Evolutionary conservation across 768 basidiomycete genomes (phyloP).

Genomic region (Auriscalpium orientale): DNA sequence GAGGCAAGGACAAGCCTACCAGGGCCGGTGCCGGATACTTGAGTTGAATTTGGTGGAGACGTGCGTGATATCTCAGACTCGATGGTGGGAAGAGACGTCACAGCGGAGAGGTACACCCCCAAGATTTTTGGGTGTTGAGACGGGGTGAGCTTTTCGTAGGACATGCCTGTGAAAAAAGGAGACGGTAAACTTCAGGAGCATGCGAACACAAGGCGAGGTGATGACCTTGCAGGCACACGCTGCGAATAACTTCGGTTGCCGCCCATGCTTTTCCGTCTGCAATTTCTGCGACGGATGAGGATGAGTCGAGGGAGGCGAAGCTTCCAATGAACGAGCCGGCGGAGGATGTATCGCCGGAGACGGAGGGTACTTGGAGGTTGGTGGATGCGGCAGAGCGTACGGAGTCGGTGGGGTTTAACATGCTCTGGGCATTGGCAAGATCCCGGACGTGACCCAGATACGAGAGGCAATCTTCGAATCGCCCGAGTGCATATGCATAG

Average conservation of each 20-base stretch:
- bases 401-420: slow-evolving; percentile 39
- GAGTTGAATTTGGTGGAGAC: slow-evolving; percentile 22
- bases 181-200: neutral
- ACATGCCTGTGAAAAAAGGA: slow-evolving; percentile 52
- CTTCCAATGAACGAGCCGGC: slow-evolving; percentile 40
- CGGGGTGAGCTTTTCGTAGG: slow-evolving; percentile 52
- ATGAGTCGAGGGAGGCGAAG: slow-evolving; percentile 34
- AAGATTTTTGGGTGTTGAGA: slow-evolving; percentile 44
- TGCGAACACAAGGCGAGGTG: neutral
- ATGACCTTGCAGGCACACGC: slow-evolving; percentile 72
- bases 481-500: slow-evolving; percentile 70
- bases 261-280: slow-evolving; percentile 69
- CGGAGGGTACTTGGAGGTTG: slow-evolving; percentile 29
- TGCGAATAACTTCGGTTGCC: slow-evolving; percentile 64
- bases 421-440: slow-evolving; percentile 44
- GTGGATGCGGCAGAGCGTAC: slow-evolving; percentile 33
- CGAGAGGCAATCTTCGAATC: slow-evolving; percentile 53
- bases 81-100: slow-evolving; percentile 46
- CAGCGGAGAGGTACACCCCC: slow-evolving; percentile 44
- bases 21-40: slow-evolving; percentile 20
- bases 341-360: slow-evolving; percentile 29
- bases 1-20: slow-evolving; percentile 41
- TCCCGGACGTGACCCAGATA: slow-evolving; percentile 50
- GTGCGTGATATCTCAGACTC: slow-evolving; percentile 36
- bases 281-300: slow-evolving; percentile 43